phyloP scores from a whole-genome alignment of 2,329 filamentous ascomycete species.

The Gaeumannomyces sp. region DNA sequence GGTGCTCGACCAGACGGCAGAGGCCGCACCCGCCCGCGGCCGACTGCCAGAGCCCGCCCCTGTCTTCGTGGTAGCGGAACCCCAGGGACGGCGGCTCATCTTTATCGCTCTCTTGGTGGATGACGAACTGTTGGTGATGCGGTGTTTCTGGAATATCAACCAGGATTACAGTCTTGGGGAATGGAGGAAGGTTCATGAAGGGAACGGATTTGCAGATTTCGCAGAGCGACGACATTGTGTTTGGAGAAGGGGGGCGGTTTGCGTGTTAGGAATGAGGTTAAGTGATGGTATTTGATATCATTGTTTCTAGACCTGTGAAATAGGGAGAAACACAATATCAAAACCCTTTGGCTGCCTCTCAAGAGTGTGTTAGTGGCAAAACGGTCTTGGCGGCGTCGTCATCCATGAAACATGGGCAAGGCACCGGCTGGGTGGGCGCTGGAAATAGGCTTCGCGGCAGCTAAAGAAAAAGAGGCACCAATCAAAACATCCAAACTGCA shows the following conservation, averaged over 20 bases:
- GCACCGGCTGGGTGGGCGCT: no score
- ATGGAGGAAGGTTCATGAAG: constrained; percentile 2
- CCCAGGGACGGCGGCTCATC: neutral
- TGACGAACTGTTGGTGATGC: neutral
- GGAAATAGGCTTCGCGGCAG: neutral
- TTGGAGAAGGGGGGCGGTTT: neutral
- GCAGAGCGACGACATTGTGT: neutral
- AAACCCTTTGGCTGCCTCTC: neutral
- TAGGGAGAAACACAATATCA: neutral
- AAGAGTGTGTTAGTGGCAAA: neutral
- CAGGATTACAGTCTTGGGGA: neutral
- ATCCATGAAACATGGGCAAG: neutral
- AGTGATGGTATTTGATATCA: neutral
- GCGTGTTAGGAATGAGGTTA: neutral
- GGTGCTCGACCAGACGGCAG: constrained; percentile 5
- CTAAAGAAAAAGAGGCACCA: neutral
- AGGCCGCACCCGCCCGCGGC: constrained; percentile 8
- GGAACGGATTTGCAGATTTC: constrained; percentile 6
- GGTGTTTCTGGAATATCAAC: neutral
- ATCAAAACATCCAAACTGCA: neutral
- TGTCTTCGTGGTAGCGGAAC: constrained; percentile 5
- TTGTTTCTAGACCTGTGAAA: no score
- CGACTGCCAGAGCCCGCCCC: constrained; percentile 7
- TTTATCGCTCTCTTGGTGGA: neutral
- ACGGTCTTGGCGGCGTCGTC: neutral